Base-by-base conservation (phyloP, 192 early-diverging fungal genomes). In the Gonapodya sp. region DNA sequence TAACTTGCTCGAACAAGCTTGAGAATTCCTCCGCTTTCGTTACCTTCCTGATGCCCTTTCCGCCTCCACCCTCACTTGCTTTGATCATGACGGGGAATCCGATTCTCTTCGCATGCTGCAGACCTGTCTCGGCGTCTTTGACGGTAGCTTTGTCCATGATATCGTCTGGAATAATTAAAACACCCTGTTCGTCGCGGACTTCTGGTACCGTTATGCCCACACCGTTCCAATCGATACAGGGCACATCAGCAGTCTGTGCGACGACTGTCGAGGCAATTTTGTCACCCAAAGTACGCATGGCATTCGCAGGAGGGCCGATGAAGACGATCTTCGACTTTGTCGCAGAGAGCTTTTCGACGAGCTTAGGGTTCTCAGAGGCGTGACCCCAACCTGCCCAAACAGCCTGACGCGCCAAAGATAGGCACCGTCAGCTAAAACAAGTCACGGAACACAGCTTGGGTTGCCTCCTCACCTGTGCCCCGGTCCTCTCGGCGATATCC, bases 211-310 rank as follows among this genome's bases (percentile, higher is more conserved):
- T 91, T 81, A 99, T 90, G 18, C 95, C 96, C 79, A 91, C 89
- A 80, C 97, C 97, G 84, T 91, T 93, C 97, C 97, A 99, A 73
- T 91, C 91, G 89, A 97, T 95, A 46, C 96, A 97, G 73, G 97
- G 97, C 34, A 99, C 96, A 64, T 97, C 85, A 36, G 97, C 97
- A 80, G 92, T 93, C 88, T 99, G 97, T 31, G 97, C 97, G 33
- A 99, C 97, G 81, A 99, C 97, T 1, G 97, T 98, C 34, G 97
- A 99, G 18, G 97, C 97, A 83, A 99, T 99, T 86, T 99, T 99
- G 87, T 99, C 97, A 81, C 97, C 97, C 36, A 99, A 87, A n/a
- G 96, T 93, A 73, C 97, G 93, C 97, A 99, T 99, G 36, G 97
- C 95, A 16, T 93, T 94, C 1, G 95, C 92, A 0, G 97, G 96